phyloP scores from a whole-genome alignment of 345 rosid species.

The Gossypium rotundifolium region DNA sequence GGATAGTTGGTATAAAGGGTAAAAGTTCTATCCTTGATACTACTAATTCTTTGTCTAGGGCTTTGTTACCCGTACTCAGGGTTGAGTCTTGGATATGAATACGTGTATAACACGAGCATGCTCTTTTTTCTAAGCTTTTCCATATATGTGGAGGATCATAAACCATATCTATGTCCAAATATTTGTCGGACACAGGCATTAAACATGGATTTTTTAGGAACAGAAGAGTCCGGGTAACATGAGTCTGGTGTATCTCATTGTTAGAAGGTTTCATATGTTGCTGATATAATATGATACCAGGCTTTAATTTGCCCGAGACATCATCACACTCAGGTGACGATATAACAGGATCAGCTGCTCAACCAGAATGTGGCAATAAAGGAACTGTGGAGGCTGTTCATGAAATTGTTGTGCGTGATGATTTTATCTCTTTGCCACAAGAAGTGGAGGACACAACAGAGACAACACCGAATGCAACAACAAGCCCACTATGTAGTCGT shows the following conservation, averaged over 20 bases:
- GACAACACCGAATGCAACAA: slow-evolving; percentile 11
- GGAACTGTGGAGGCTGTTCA: slow-evolving; percentile 25
- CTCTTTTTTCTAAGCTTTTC: background rate
- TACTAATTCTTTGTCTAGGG: background rate
- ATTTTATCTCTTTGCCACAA: slow-evolving; percentile 25
- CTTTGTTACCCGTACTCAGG: background rate
- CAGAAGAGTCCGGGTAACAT: background rate
- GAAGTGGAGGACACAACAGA: slow-evolving; percentile 25
- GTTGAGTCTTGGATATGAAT: background rate
- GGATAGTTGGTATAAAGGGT: slow-evolving; percentile 48
- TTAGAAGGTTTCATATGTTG: slow-evolving; percentile 12
- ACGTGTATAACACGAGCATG: background rate
- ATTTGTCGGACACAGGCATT: background rate
- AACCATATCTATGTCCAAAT: background rate
- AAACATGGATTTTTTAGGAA: background rate
- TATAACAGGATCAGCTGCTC: slow-evolving; percentile 3
- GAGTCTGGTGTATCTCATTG: background rate
- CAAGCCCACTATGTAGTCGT: slow-evolving; percentile 24
- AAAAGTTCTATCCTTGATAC: slow-evolving; percentile 4
- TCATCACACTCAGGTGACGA: slow-evolving; percentile 20
- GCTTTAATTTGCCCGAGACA: slow-evolving; percentile 18
- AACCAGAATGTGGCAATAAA: slow-evolving; percentile 19
- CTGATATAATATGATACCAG: slow-evolving; percentile 19
- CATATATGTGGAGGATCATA: background rate
- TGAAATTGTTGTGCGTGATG: slow-evolving; percentile 32